These are phyloP conservation scores for Tanacetum coccineum DNA, from an alignment of 129 eudicot genomes.

Conservation along the genomic window DNA sequence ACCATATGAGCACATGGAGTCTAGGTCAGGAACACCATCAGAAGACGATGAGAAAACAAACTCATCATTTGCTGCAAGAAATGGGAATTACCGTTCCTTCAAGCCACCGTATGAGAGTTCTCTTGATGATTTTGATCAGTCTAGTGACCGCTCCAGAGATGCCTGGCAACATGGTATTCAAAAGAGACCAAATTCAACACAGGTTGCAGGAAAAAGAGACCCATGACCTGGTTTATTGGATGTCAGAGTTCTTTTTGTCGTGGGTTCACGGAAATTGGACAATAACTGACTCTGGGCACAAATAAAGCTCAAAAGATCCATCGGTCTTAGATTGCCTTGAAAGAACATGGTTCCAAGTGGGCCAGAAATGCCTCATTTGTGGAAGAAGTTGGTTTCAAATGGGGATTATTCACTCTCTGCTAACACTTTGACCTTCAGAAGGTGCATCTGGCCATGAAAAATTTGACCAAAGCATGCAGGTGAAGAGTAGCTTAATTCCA, in stretches of 20 bases:
- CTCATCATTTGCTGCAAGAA: slow-evolving; percentile 41
- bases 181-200: slow-evolving; percentile 51
- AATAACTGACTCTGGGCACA: slow-evolving; percentile 1
- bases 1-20: slow-evolving; percentile 62
- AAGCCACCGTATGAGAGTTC: slow-evolving; percentile 46
- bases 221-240: slow-evolving; percentile 18
- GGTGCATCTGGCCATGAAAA: slow-evolving; percentile 1
- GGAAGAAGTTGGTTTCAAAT: slow-evolving; percentile 12
- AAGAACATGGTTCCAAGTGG: slow-evolving; percentile 5
- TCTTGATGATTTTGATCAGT: slow-evolving; percentile 58
- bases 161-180: slow-evolving; percentile 76
- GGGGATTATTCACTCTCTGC: slow-evolving; percentile 18
- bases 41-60: slow-evolving; percentile 73
- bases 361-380: slow-evolving; percentile 13
- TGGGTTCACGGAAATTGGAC: slow-evolving; percentile 3
- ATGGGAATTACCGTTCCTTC: slow-evolving; percentile 50
- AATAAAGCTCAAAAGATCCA: neutral
- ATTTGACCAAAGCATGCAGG: slow-evolving; percentile 13
- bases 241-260: slow-evolving; percentile 4
- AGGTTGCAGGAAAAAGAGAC: slow-evolving; percentile 58
- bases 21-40: slow-evolving; percentile 37
- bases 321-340: neutral
- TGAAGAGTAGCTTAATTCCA: slow-evolving; percentile 11
- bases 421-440: slow-evolving; percentile 18
- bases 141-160: slow-evolving; percentile 47